These are phyloP conservation scores for Cordyceps javanica DNA, from an alignment of 2,329 filamentous ascomycete genomes.

Conservation along the genomic window DNA sequence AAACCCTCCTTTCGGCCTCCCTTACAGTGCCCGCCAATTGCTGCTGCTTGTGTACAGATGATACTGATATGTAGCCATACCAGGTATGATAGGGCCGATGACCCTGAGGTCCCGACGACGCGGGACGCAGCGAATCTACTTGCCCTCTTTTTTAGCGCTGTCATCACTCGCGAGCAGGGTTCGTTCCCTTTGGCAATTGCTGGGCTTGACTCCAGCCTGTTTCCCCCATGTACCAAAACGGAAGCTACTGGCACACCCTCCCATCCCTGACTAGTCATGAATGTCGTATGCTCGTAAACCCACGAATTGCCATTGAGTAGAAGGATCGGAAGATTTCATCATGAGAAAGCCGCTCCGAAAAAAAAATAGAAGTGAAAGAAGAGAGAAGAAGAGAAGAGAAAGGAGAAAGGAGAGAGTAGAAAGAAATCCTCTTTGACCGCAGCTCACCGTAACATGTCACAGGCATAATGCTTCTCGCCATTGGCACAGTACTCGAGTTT, in stretches of 20 bases:
- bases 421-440: too few relatives aligned
- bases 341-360: too few relatives aligned
- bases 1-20: neutral
- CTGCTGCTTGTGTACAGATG: neutral
- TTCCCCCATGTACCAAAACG: neutral
- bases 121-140: neutral
- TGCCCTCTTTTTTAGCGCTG: neutral
- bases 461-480: too few relatives aligned
- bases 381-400: neutral
- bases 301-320: neutral
- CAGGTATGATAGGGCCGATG: too few relatives aligned
- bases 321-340: neutral
- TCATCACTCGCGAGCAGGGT: neutral
- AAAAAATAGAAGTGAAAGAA: neutral
- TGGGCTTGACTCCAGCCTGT: neutral
- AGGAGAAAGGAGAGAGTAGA: neutral
- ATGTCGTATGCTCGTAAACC: conserved; percentile 1
- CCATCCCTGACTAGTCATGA: neutral
- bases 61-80: too few relatives aligned
- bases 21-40: neutral
- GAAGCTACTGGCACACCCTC: neutral
- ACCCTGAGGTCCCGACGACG: neutral
- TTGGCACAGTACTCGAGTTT: neutral
- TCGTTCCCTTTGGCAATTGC: neutral
- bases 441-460: too few relatives aligned